A percentile compares a stretch with the other conserved stretches of the same genome.
Evolutionary conservation across 805 yeast genomes (phyloP).

Genomic region (Danielia oregonensis): DNA sequence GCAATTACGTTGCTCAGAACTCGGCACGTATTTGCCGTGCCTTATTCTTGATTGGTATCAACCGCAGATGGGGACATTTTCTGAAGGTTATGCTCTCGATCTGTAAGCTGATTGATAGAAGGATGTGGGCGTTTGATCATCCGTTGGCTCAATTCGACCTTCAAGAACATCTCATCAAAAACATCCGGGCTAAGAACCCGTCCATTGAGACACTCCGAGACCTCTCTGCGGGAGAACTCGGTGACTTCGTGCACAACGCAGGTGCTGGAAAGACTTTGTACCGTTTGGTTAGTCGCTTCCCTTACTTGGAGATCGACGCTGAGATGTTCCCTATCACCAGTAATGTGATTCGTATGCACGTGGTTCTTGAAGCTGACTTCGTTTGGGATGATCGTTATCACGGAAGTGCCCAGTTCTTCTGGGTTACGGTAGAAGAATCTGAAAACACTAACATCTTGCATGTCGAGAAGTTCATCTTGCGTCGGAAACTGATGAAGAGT

Average conservation of each 20-base stretch:
- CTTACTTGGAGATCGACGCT: conserved; percentile 67
- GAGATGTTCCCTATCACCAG: conserved; percentile 87
- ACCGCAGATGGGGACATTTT: conserved; percentile 87
- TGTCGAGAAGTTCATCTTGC: conserved; percentile 73
- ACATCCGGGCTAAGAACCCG: conserved; percentile 60
- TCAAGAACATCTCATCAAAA: conserved; percentile 60
- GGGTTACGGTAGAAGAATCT: conserved; percentile 91
- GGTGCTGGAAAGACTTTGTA: conserved; percentile 66
- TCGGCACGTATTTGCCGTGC: conserved; percentile 93
- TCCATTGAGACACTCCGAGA: conserved; percentile 71
- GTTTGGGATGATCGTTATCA: conserved; percentile 80
- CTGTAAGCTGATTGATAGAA: conserved; percentile 80
- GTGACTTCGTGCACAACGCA: conserved; percentile 82
- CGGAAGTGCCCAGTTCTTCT: conserved; percentile 80
- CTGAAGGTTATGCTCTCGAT: conserved; percentile 70
- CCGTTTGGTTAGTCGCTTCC: conserved; percentile 65
- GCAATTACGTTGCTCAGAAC: conserved; percentile 93
- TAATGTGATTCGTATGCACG: conserved; percentile 79
- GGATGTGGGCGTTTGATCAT: conserved; percentile 87
- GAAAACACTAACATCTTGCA: conserved; percentile 71
- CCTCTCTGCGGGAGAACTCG: conserved; percentile 71
- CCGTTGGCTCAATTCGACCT: conserved; percentile 86
- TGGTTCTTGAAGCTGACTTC: conserved; percentile 70
- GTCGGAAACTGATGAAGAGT: conserved; percentile 49
- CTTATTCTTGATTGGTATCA: conserved; percentile 77